Evolutionary conservation across 257 asterid genomes (phyloP).

Genomic region (Solanum infundibuliforme): DNA sequence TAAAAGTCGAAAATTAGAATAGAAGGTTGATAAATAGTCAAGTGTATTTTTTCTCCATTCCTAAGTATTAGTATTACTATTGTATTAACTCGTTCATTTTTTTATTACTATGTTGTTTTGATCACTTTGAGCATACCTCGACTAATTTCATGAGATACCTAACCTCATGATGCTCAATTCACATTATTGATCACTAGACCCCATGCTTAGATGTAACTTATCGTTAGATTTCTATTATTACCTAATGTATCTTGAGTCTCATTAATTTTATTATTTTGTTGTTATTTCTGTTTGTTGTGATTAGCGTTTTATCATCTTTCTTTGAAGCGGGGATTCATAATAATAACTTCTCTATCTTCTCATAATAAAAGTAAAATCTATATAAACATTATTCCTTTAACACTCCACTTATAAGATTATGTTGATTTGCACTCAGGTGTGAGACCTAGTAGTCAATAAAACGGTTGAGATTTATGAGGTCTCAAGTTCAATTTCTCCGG

Average conservation of each 20-base stretch:
- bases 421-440: neutral
- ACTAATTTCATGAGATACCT: neutral
- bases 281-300: too few species aligned
- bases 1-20: neutral
- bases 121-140: fast-evolving
- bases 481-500: too few species aligned
- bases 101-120: neutral
- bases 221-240: neutral
- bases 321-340: neutral
- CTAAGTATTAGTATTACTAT: neutral
- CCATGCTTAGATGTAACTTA: neutral
- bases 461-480: too few species aligned
- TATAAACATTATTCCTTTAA: neutral
- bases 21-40: neutral
- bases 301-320: neutral
- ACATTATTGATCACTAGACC: neutral
- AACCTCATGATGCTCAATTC: neutral
- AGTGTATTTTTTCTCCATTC: neutral
- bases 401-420: neutral
- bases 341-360: neutral
- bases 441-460: too few species aligned
- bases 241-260: neutral
- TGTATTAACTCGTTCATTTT: neutral
- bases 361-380: neutral
- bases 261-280: neutral